Evolutionary conservation across 495 filamentous ascomycete species (phyloP).

Genomic region (Pyrenula aspistea): DNA sequence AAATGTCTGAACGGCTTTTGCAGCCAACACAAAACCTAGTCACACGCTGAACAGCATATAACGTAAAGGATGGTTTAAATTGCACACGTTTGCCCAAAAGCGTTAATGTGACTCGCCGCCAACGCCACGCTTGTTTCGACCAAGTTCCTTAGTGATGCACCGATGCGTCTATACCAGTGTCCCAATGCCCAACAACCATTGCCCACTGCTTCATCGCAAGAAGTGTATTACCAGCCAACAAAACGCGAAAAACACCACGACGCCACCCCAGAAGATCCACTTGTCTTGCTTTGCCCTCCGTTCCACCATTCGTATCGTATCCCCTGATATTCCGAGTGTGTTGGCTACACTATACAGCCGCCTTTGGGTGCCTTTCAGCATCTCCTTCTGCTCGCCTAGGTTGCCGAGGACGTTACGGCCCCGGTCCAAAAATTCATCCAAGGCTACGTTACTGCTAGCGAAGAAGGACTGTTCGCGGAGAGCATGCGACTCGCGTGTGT

Average conservation of each 20-base stretch:
- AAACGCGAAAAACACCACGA: constrained; percentile 81
- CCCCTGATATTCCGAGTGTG: constrained; percentile 83
- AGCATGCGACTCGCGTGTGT: constrained; percentile 66
- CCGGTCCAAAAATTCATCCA: constrained; percentile 89
- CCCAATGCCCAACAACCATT: no score
- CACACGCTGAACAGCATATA: no score
- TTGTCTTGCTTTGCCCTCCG: constrained; percentile 86
- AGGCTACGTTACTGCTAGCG: constrained; percentile 56
- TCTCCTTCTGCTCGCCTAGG: constrained; percentile 79
- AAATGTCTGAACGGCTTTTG: no score
- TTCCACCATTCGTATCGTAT: constrained; percentile 94
- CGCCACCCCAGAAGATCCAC: constrained; percentile 91
- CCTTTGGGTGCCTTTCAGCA: constrained; percentile 88
- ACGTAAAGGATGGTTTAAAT: no score
- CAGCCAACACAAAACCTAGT: no score
- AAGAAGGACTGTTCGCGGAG: constrained; percentile 87
- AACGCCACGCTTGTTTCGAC: no score
- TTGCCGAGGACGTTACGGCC: constrained; percentile 84
- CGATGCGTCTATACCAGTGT: no score
- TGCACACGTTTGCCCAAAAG: no score
- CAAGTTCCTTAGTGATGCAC: no score
- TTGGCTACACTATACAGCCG: constrained; percentile 86
- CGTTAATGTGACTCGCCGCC: no score
- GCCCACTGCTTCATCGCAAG: constrained; percentile 42
- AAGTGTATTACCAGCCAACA: constrained; percentile 83